Conservation (phyloP, 257 asterid genomes). For the Nicotiana knightiana region DNA sequence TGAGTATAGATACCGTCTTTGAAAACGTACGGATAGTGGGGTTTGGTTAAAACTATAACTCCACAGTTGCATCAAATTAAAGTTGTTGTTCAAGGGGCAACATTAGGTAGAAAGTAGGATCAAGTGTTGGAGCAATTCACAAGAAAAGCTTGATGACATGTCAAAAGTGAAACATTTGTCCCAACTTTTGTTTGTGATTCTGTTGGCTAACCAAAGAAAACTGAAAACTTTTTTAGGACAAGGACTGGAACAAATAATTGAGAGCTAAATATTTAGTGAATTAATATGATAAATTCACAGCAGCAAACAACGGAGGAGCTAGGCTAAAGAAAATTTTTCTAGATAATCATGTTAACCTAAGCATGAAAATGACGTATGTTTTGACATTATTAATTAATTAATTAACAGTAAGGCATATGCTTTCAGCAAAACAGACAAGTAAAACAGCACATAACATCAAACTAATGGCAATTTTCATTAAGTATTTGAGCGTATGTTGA, state of each 20-base stretch:
- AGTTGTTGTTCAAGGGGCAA: background rate
- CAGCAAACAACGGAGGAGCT: background rate
- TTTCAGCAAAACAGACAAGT: background rate
- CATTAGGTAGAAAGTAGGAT: background rate
- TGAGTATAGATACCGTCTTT: background rate
- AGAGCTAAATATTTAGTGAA: background rate
- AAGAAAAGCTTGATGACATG: background rate
- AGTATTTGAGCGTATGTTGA: background rate
- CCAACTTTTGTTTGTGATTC: background rate
- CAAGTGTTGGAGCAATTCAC: background rate
- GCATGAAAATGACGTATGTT: background rate
- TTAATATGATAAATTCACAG: background rate
- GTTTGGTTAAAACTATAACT: background rate
- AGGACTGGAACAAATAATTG: background rate
- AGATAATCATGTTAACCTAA: background rate
- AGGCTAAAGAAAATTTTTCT: background rate
- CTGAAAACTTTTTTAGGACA: background rate
- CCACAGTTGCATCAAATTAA: background rate
- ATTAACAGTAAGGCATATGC: background rate
- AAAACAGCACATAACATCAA: background rate
- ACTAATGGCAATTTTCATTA: background rate
- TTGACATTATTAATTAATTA: background rate
- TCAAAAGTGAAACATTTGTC: background rate
- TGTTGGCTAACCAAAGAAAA: background rate
- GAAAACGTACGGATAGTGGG: background rate